These are phyloP conservation scores for Cotoneaster glaucophyllus DNA, from an alignment of 306 rosid genomes.

Conservation along the genomic window DNA sequence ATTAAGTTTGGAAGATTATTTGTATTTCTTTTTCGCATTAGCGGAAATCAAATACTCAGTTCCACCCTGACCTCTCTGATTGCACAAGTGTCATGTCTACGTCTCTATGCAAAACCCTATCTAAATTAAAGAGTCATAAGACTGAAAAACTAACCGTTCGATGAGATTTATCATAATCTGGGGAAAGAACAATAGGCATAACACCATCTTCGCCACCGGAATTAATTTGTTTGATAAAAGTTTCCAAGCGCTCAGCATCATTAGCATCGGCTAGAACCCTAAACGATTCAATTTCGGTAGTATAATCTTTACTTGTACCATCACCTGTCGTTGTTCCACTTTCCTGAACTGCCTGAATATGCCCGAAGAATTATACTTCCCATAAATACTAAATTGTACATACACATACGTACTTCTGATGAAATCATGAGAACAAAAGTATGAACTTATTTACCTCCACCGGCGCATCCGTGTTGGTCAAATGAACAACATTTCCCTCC, in stretches of 20 bases:
- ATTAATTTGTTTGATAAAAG: constrained; percentile 47
- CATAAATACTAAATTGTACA: background rate
- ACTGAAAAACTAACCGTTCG: constrained; percentile 61
- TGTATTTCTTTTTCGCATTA: background rate
- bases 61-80: background rate
- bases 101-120: background rate
- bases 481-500: constrained; percentile 59
- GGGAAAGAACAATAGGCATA: constrained; percentile 63
- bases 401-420: background rate
- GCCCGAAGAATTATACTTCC: background rate
- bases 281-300: constrained; percentile 59
- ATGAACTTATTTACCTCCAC: constrained; percentile 26
- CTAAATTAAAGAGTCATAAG: background rate
- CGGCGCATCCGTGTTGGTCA: constrained; percentile 64
- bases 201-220: constrained; percentile 43
- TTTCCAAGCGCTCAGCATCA: constrained; percentile 54
- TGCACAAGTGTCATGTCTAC: background rate
- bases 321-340: constrained; percentile 25
- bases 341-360: constrained; percentile 42
- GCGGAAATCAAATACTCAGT: background rate
- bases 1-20: background rate
- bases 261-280: constrained; percentile 63
- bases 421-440: background rate
- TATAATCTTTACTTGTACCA: constrained; percentile 37
- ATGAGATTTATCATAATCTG: constrained; percentile 69